Percentiles rank a stretch among this genome's conserved stretches.
These are phyloP conservation scores for Leccinum aurantiacum DNA, from an alignment of 768 basidiomycete genomes.

Conservation along the genomic window DNA sequence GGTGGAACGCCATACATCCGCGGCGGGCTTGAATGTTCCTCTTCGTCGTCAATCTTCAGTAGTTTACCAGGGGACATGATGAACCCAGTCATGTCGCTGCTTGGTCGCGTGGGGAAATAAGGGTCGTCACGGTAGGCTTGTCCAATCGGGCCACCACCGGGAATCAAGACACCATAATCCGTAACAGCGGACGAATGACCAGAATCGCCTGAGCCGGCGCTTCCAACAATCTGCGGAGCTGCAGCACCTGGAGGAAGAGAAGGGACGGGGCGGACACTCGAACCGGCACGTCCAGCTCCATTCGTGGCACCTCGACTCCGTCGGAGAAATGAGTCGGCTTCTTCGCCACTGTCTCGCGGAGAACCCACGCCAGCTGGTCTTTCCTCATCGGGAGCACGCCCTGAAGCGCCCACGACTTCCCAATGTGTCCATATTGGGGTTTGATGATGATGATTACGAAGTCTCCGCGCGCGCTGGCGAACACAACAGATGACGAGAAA, in stretches of 20 bases:
- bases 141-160: conserved; percentile 33
- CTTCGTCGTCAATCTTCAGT: conserved; percentile 36
- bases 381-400: conserved; percentile 27
- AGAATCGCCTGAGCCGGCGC: conserved; percentile 38
- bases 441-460: conserved; percentile 19
- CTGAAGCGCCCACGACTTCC: conserved; percentile 39
- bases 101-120: conserved; percentile 26
- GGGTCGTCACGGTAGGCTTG: conserved; percentile 31
- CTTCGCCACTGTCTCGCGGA: conserved; percentile 68
- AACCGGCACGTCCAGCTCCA: conserved; percentile 14
- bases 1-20: conserved; percentile 29
- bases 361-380: conserved; percentile 61
- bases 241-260: conserved; percentile 35
- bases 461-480: conserved; percentile 28
- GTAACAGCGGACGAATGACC: conserved; percentile 42
- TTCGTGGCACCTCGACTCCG: conserved; percentile 28
- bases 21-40: conserved; percentile 26
- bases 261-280: conserved; percentile 22
- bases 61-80: conserved; percentile 40
- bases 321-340: conserved; percentile 63
- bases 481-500: conserved; percentile 40
- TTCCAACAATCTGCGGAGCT: conserved; percentile 39
- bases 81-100: conserved; percentile 33
- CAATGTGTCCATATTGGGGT: conserved; percentile 44
- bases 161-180: conserved; percentile 35